phyloP scores from a whole-genome alignment of 345 rosid species.

The Cardamine chenopodiifolia region DNA sequence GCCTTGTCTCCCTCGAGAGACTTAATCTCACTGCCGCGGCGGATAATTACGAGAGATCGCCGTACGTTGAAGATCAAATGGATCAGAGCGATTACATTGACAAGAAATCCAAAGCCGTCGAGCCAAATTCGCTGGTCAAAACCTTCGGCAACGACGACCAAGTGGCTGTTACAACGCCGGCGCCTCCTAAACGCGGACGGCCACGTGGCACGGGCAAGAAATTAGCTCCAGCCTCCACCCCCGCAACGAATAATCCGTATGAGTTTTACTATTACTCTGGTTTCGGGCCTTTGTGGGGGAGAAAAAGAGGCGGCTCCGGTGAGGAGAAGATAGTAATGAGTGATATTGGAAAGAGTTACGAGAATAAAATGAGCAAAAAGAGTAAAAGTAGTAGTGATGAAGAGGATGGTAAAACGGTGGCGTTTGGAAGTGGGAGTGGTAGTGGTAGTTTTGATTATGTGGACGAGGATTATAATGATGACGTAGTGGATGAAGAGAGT shows the following conservation, averaged over 20 bases:
- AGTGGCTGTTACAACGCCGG: slow-evolving; percentile 6
- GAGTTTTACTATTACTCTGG: slow-evolving; percentile 96
- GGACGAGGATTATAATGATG: slow-evolving; percentile 48
- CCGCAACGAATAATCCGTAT: slow-evolving; percentile 51
- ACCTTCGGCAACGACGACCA: slow-evolving; percentile 23
- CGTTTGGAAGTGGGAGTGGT: slow-evolving; percentile 25
- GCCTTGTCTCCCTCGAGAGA: slow-evolving; percentile 53
- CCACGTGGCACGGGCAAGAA: slow-evolving; percentile 47
- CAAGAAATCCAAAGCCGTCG: slow-evolving; percentile 41
- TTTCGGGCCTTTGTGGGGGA: slow-evolving; percentile 91
- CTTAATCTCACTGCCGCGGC: slow-evolving; percentile 44
- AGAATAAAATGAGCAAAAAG: neutral
- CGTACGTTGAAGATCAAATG: slow-evolving; percentile 28
- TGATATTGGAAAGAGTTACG: neutral
- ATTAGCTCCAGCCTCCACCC: slow-evolving; percentile 30
- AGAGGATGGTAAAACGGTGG: slow-evolving; percentile 16
- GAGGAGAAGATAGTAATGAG: slow-evolving; percentile 24
- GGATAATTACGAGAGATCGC: slow-evolving; percentile 40
- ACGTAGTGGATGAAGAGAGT: slow-evolving; percentile 36
- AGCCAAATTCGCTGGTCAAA: slow-evolving; percentile 43
- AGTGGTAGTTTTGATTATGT: slow-evolving; percentile 34
- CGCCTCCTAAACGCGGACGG: slow-evolving; percentile 45
- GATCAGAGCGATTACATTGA: slow-evolving; percentile 29
- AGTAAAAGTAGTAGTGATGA: slow-evolving; percentile 40
- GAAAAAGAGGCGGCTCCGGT: slow-evolving; percentile 53